These are phyloP conservation scores for Pachyrhizus erosus DNA, from an alignment of 306 rosid genomes.

Conservation along the genomic window DNA sequence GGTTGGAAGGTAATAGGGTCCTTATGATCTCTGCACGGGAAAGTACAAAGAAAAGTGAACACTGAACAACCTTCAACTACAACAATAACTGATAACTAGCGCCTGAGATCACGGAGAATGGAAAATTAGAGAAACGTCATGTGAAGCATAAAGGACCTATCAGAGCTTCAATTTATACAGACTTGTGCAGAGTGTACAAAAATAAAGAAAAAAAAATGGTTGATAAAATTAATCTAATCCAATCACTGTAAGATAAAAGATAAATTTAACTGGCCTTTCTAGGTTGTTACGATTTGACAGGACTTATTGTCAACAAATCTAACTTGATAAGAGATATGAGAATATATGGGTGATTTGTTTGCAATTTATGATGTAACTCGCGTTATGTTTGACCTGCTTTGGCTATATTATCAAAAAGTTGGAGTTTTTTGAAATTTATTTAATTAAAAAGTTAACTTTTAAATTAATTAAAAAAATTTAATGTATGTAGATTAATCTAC, in stretches of 20 bases:
- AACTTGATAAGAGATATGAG: not conserved
- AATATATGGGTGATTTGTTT: not conserved
- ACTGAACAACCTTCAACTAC: slow-evolving; percentile 4
- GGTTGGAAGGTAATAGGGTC: slow-evolving; percentile 27
- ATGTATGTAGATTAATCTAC: not conserved
- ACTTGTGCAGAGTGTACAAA: not conserved
- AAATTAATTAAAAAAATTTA: not conserved
- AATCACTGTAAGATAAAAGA: not conserved
- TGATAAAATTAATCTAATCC: not conserved
- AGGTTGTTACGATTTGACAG: not conserved
- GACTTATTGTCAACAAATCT: not conserved
- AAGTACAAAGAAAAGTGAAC: slow-evolving; percentile 40
- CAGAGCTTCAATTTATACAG: slow-evolving; percentile 9
- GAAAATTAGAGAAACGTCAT: not conserved
- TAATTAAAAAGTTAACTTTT: not conserved
- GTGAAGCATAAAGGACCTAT: slow-evolving; percentile 6
- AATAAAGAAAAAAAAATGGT: not conserved
- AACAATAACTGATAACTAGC: not conserved
- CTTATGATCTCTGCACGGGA: slow-evolving; percentile 45
- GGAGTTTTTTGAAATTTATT: not conserved
- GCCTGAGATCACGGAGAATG: slow-evolving; percentile 36
- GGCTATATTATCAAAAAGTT: not conserved
- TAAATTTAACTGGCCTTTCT: not conserved
- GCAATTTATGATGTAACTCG: not conserved
- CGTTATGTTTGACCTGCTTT: not conserved